These are phyloP conservation scores for Russula emetica DNA, from an alignment of 768 basidiomycete species.

Conservation along the genomic window DNA sequence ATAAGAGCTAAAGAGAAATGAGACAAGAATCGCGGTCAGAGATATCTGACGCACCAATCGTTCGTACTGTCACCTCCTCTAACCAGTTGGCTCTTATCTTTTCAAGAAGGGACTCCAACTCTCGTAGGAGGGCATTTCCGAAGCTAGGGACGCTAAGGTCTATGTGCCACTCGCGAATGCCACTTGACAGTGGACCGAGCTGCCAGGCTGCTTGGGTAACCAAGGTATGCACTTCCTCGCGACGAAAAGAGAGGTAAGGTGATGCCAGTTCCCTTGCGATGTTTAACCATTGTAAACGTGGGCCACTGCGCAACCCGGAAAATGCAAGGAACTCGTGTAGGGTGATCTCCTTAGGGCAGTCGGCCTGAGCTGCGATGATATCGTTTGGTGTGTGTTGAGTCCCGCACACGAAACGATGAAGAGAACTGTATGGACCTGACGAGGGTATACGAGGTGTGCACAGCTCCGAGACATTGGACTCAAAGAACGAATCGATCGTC, in stretches of 20 bases:
- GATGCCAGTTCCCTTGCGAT: slow-evolving; percentile 45
- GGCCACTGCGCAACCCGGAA: slow-evolving; percentile 43
- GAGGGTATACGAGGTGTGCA: slow-evolving; percentile 6
- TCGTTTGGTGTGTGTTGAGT: slow-evolving; percentile 37
- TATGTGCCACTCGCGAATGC: slow-evolving; percentile 38
- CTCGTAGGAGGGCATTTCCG: slow-evolving; percentile 36
- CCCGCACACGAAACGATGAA: slow-evolving; percentile 2
- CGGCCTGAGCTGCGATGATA: slow-evolving; percentile 41
- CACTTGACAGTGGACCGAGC: slow-evolving; percentile 34
- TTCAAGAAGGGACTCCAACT: slow-evolving; percentile 36
- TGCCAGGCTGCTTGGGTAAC: slow-evolving; percentile 45
- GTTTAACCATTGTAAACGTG: slow-evolving; percentile 48
- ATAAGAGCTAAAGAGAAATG: slow-evolving; percentile 5
- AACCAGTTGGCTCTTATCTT: slow-evolving; percentile 43
- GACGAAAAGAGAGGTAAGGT: slow-evolving; percentile 38
- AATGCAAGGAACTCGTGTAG: slow-evolving; percentile 48
- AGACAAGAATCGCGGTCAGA: neutral
- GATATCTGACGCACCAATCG: slow-evolving; percentile 7
- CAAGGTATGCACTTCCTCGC: slow-evolving; percentile 41
- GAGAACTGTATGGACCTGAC: neutral
- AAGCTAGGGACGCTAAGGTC: slow-evolving; percentile 38
- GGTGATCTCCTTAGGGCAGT: slow-evolving; percentile 40
- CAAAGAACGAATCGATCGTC: neutral
- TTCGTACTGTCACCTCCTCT: slow-evolving; percentile 19
- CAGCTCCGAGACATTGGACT: neutral